Evolutionary conservation across 2,329 filamentous ascomycete species (phyloP).

Genomic region (Mollisia scopiformis): DNA sequence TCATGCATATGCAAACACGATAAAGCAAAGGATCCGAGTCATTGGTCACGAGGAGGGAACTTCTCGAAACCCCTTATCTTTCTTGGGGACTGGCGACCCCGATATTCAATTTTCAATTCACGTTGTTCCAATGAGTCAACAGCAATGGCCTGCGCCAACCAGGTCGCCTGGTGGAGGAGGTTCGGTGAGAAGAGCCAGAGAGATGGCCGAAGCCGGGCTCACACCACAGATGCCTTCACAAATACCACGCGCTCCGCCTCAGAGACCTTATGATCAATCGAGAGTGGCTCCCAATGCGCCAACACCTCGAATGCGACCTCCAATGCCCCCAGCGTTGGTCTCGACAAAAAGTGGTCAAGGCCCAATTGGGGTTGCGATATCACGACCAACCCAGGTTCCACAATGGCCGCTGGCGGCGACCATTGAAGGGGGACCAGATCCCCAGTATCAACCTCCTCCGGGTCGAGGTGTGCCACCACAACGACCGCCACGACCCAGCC

Average conservation of each 20-base stretch:
- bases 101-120: constrained; percentile 10
- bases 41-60: constrained; percentile 22
- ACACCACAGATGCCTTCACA: constrained; percentile 25
- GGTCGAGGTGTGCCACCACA: constrained; percentile 55
- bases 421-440: constrained; percentile 22
- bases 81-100: constrained; percentile 7
- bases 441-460: constrained; percentile 54
- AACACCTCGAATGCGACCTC: constrained; percentile 26
- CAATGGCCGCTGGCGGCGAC: constrained; percentile 55
- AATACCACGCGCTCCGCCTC: constrained; percentile 28
- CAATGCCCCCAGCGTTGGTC: constrained; percentile 27
- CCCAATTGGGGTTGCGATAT: constrained; percentile 45
- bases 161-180: constrained; percentile 39
- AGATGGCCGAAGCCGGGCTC: constrained; percentile 49
- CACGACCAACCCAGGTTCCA: constrained; percentile 50
- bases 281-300: constrained; percentile 18
- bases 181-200: constrained; percentile 58
- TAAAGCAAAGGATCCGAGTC: constrained; percentile 24
- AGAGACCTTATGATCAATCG: constrained; percentile 21
- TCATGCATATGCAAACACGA: constrained; percentile 36
- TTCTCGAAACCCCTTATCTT: constrained; percentile 21
- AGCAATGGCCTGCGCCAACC: constrained; percentile 28
- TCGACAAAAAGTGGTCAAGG: constrained; percentile 24
- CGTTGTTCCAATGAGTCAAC: constrained; percentile 33
- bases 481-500: constrained; percentile 62